Base-by-base conservation (phyloP, 2,329 filamentous ascomycete species). In the Pseudogymnoascus sp. region DNA sequence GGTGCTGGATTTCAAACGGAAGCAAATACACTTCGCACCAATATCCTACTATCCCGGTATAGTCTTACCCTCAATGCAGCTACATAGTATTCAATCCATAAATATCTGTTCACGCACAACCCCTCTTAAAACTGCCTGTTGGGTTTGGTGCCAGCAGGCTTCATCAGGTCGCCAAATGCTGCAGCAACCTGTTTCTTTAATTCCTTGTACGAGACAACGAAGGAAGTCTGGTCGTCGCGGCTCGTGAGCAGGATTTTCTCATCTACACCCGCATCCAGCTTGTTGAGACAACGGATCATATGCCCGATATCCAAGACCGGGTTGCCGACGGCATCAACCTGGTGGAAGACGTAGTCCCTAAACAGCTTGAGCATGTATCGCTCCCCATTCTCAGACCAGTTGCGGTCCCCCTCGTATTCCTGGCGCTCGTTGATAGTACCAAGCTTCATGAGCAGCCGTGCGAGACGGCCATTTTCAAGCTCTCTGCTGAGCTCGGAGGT, bases 281-380 rank as follows among this genome's bases (percentile, higher is more conserved):
- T 96, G 75, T 95, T 96, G 66, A 99, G 74, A 69, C 88, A 92
- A 23, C 81, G 82, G 48, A 99, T 73, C 64, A 97, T 90, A 74
- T 97, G 92, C 2, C 88, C 92, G 61, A 96, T 77, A 70, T 96
- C 89, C 4, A 95, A 79, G 1, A 92, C 86, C 0, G 94, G 88
- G 59, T 89, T 87, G 12, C 90, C 91, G 61, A 90, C 84, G 28
- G 83, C 81, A 71, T 97, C 91, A 10, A 96, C 91, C 69, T 95
- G 92, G 72, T 99, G 94, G 74, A 97, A 99, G 38, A 96, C 90
- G 68, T 95, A 97, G 74, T 99, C 94, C 57, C 94, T 84, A 77
- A 97, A 97, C 7, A 99, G 81, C 74, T 96, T 96, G 64, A 99
- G 79, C 70, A 90, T 88, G 71, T 96, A 97, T 26, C 92, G 84